phyloP scores from a whole-genome alignment of 2,329 filamentous ascomycete species.

The Microdochium bolleyi region DNA sequence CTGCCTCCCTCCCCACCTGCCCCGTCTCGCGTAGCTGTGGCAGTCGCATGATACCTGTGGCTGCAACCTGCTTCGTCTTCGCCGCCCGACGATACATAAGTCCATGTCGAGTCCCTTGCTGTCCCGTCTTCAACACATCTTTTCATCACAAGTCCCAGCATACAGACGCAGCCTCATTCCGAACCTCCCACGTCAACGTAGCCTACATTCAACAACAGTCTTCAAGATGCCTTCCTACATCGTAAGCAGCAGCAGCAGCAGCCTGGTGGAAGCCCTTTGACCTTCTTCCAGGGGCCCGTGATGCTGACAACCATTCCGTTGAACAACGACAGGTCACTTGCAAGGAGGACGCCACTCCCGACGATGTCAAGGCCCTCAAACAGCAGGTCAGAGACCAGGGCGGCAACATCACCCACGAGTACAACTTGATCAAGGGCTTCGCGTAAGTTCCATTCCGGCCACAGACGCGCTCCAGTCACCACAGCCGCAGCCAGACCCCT shows the following conservation, averaged over 20 bases:
- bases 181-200: slow-evolving; percentile 6
- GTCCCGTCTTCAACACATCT: too few relatives aligned
- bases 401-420: slow-evolving; percentile 77
- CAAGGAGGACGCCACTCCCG: slow-evolving; percentile 59
- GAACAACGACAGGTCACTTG: slow-evolving; percentile 60
- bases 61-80: too few relatives aligned
- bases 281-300: too few relatives aligned
- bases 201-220: slow-evolving; percentile 8
- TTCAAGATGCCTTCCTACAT: slow-evolving; percentile 49
- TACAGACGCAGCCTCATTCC: neutral
- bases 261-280: too few relatives aligned
- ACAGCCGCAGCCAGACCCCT: too few relatives aligned
- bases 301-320: slow-evolving; percentile 4
- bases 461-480: too few relatives aligned
- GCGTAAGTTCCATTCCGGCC: slow-evolving; percentile 53
- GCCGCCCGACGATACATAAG: too few relatives aligned
- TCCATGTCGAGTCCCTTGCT: too few relatives aligned
- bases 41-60: too few relatives aligned
- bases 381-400: slow-evolving; percentile 65
- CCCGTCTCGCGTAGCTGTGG: too few relatives aligned
- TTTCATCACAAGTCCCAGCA: neutral
- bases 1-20: too few relatives aligned
- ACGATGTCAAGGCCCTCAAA: slow-evolving; percentile 68
- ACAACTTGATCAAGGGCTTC: slow-evolving; percentile 85
- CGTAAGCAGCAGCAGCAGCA: too few relatives aligned